A percentile compares a stretch with the other conserved stretches of the same genome.
Evolutionary conservation across 2,329 filamentous ascomycete species (phyloP).

Genomic region (Lecanicillium sp.): DNA sequence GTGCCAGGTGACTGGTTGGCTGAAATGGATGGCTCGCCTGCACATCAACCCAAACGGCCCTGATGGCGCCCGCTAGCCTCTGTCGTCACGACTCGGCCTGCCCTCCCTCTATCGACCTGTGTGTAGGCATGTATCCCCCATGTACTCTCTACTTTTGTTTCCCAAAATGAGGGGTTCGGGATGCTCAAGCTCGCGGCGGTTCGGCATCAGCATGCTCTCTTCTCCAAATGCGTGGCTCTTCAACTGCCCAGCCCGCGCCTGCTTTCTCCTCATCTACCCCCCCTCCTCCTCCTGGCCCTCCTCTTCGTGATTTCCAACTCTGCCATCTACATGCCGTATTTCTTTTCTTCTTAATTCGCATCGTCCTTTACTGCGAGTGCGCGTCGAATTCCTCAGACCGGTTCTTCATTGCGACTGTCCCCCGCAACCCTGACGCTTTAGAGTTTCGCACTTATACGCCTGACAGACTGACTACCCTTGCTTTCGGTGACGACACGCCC

Average conservation of each 20-base stretch:
- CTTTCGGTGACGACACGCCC: not conserved
- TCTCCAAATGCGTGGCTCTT: conserved; percentile 11
- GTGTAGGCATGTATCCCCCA: conserved; percentile 5
- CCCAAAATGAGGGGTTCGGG: conserved; percentile 4
- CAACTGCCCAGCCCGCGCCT: conserved; percentile 3
- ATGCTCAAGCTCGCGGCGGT: conserved; percentile 3
- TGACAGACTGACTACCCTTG: not conserved
- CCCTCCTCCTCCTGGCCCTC: not conserved
- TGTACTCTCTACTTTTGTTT: conserved; percentile 5
- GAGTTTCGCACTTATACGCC: conserved; percentile 1
- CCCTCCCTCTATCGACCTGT: no score
- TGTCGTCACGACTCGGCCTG: not conserved
- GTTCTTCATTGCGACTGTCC: not conserved
- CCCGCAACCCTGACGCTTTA: not conserved
- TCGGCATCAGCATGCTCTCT: conserved; percentile 4
- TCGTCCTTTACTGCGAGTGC: not conserved
- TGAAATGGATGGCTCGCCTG: no score
- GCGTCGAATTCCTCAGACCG: not conserved
- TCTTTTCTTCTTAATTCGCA: not conserved
- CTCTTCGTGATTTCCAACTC: not conserved
- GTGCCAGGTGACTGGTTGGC: conserved; percentile 8
- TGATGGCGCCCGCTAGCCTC: not conserved
- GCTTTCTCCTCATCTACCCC: conserved; percentile 6
- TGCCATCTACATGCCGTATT: no score
- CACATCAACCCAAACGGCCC: not conserved